Base-by-base conservation (phyloP, 2,329 filamentous ascomycete genomes). In the Trichoderma koningiopsis region DNA sequence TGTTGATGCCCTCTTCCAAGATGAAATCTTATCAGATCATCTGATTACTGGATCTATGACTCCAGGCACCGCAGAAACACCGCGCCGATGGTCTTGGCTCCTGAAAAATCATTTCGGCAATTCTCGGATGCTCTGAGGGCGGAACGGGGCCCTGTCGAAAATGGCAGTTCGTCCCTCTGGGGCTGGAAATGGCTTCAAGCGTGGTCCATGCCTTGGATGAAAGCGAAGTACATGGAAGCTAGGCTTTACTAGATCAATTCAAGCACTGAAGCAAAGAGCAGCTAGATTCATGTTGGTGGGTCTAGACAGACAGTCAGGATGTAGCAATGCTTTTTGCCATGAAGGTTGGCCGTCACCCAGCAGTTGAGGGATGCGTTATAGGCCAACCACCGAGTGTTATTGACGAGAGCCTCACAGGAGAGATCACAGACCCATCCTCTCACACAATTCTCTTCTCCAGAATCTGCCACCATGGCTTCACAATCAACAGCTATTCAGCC, bases 21-120 rank as follows among this genome's bases (percentile, higher is more conserved):
- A 57, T 40, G 35, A 53, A 75, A 82, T 82, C 80, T 82, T 80
- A 82, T 82, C 80, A 77, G 80, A 82, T 82, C 73, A 82, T 82
- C 80, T 79, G 79, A 82, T 82, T 80, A 82, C 55, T 40, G 55
- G 77, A 80, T 81, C 76, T 70, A 52, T 40, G 58, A 62, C 37
- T 53, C 35, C 29, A 37, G 40, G 35, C 24, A 33, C 49, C 49
- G 31, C 2, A 29, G 47, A 57, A 68, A 49, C 31, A 27, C 59
- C 66, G 33, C 31, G 5, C 31, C 6, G 33, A 22, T 58, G n/a
- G 31, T 22, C 53, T 67, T 67, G 64, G 64, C 53, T 22, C 53
- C 10, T 67, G 24, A 16, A 22, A 27, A 27, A 22, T 52, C 40
- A 35, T 31, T 40, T 67, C 64, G 64, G 64, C 64, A 67, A 35